Evolutionary conservation across 1,139 yeast species (phyloP).

Genomic region (Pichia sp.): DNA sequence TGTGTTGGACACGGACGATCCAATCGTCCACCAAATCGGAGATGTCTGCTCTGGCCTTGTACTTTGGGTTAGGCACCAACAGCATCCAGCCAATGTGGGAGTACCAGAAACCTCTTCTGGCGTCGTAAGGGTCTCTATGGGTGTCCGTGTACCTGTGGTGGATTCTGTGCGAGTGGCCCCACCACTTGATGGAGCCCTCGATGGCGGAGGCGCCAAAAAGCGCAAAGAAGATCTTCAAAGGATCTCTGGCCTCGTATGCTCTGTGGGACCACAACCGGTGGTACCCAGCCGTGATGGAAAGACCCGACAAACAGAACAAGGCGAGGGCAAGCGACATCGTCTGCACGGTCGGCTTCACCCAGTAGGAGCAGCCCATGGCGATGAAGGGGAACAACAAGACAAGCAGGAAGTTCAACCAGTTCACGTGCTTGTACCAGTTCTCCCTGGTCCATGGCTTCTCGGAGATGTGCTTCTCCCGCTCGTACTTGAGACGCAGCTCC

Average conservation of each 20-base stretch:
- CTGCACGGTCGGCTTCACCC: slow-evolving; percentile 55
- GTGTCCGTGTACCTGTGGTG: slow-evolving; percentile 98
- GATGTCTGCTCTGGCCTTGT: slow-evolving; percentile 94
- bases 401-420: slow-evolving; percentile 87
- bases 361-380: slow-evolving; percentile 51
- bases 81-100: slow-evolving; percentile 99
- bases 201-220: slow-evolving; percentile 92
- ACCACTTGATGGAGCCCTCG: slow-evolving; percentile 98
- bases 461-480: slow-evolving; percentile 63
- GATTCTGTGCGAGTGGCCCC: slow-evolving; percentile 96
- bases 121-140: slow-evolving; percentile 94
- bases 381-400: slow-evolving; percentile 65
- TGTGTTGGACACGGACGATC: slow-evolving; percentile 89
- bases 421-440: slow-evolving; percentile 85
- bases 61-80: slow-evolving; percentile 85
- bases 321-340: slow-evolving; percentile 58
- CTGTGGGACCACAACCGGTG: slow-evolving; percentile 89
- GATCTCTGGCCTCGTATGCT: slow-evolving; percentile 70
- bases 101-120: slow-evolving; percentile 92
- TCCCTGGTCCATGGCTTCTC: slow-evolving; percentile 85
- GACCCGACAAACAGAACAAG: slow-evolving; percentile 69
- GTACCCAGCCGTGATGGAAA: slow-evolving; percentile 95
- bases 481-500: slow-evolving; percentile 45
- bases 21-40: slow-evolving; percentile 87
- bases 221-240: slow-evolving; percentile 69